Percentiles rank a stretch among this genome's conserved stretches.
phyloP scores from a whole-genome alignment of 352 stramenopile genomes.

The Thalassiosira pacifica region DNA sequence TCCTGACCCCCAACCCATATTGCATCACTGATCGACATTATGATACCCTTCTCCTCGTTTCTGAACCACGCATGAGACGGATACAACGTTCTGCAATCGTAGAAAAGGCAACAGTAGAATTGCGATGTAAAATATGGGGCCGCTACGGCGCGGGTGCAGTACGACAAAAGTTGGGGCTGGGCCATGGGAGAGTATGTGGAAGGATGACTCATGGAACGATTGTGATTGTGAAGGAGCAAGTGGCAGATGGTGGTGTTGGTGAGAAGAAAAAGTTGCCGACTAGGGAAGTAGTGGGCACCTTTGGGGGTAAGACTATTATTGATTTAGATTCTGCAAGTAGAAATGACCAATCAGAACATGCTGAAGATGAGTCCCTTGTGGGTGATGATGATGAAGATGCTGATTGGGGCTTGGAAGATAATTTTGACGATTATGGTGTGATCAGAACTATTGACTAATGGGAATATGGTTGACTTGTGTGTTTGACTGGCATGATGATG shows the following conservation, averaged over 20 bases:
- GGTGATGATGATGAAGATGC: slow-evolving; percentile 18
- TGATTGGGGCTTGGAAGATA: neutral
- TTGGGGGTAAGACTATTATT: slow-evolving; percentile 26
- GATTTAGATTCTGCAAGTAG: slow-evolving; percentile 6
- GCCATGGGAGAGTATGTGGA: slow-evolving; percentile 43
- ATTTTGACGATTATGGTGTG: slow-evolving; percentile 33
- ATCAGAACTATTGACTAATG: no score
- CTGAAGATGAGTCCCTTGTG: neutral
- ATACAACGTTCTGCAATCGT: slow-evolving; percentile 21
- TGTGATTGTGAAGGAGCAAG: slow-evolving; percentile 45
- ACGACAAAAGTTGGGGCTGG: slow-evolving; percentile 45
- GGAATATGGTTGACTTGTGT: no score
- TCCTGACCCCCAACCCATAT: slow-evolving; percentile 76
- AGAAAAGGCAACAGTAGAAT: slow-evolving; percentile 54
- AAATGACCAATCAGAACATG: slow-evolving; percentile 1
- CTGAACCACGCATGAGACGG: slow-evolving; percentile 64
- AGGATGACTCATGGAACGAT: slow-evolving; percentile 59
- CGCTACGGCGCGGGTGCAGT: slow-evolving; percentile 46
- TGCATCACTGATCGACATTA: slow-evolving; percentile 81
- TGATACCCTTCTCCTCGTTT: slow-evolving; percentile 71
- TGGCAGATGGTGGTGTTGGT: slow-evolving; percentile 6
- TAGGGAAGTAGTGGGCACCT: slow-evolving; percentile 53
- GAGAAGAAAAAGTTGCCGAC: slow-evolving; percentile 5
- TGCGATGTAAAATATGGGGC: slow-evolving; percentile 60
- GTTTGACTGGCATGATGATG: no score